phyloP scores from a whole-genome alignment of 2,329 filamentous ascomycete species.

The Endocalyx cinctus region DNA sequence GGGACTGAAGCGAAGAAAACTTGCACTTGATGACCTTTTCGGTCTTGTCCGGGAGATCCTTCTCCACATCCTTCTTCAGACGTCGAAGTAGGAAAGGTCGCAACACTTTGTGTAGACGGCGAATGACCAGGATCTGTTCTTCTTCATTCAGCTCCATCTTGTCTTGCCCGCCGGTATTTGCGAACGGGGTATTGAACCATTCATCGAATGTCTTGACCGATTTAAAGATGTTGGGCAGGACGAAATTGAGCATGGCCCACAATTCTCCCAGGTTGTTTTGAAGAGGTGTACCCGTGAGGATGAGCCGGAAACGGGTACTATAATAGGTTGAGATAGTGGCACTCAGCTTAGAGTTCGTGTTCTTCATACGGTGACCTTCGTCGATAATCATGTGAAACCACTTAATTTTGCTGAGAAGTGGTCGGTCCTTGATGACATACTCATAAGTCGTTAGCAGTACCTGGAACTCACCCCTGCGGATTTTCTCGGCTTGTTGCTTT shows the following conservation, averaged over 20 bases:
- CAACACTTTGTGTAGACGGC: slow-evolving; percentile 95
- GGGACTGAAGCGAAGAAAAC: slow-evolving; percentile 89
- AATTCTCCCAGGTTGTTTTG: slow-evolving; percentile 96
- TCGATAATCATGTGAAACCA: slow-evolving; percentile 99
- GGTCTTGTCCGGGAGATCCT: slow-evolving; percentile 97
- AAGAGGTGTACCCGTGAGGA: slow-evolving; percentile 92
- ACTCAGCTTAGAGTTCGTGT: slow-evolving; percentile 91
- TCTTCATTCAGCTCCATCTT: slow-evolving; percentile 99
- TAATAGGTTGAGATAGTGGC: slow-evolving; percentile 95
- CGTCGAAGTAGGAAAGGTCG: slow-evolving; percentile 95
- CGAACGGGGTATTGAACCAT: slow-evolving; percentile 99
- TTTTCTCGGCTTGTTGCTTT: slow-evolving; percentile 88
- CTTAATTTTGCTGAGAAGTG: slow-evolving; percentile 94
- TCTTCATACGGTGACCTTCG: slow-evolving; percentile 99
- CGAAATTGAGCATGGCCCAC: slow-evolving; percentile 98
- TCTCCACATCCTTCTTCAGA: slow-evolving; percentile 99
- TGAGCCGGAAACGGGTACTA: slow-evolving; percentile 87
- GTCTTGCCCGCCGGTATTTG: slow-evolving; percentile 95
- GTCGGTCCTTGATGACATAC: slow-evolving; percentile 98
- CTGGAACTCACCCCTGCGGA: slow-evolving; percentile 92
- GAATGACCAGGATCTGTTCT: slow-evolving; percentile 97
- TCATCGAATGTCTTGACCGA: slow-evolving; percentile 98
- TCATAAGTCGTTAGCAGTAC: slow-evolving; percentile 97
- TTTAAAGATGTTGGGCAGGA: slow-evolving; percentile 97
- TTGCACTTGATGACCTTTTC: slow-evolving; percentile 99